Conservation (phyloP, 306 rosid species). For the Gillenia trifoliata region DNA sequence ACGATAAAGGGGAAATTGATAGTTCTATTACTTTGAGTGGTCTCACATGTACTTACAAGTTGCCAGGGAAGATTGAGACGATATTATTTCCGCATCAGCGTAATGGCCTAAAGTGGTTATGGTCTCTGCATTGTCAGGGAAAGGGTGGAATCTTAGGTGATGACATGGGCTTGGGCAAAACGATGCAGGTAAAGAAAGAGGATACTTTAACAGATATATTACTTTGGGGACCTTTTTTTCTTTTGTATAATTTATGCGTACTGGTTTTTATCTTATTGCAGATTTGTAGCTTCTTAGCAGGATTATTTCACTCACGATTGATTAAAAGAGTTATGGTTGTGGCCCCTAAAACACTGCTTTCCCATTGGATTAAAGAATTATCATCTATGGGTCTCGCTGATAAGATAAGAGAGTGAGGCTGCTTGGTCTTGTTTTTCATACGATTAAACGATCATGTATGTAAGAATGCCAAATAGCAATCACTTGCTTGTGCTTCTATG, state of each 20-base stretch:
- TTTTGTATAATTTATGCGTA: background rate
- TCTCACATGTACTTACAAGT: conserved; percentile 47
- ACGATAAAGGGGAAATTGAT: conserved; percentile 15
- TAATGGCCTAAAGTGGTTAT: conserved; percentile 81
- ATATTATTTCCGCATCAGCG: conserved; percentile 84
- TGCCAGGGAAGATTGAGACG: conserved; percentile 54
- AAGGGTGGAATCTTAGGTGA: conserved; percentile 97
- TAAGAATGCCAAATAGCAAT: conserved; percentile 3
- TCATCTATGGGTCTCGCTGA: conserved; percentile 80
- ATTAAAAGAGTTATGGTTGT: conserved; percentile 71
- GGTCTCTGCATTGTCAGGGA: conserved; percentile 81
- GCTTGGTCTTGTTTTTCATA: conserved; percentile 13
- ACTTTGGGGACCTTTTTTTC: too few relatives aligned
- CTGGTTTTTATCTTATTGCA: conserved; percentile 32
- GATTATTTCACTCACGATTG: conserved; percentile 66
- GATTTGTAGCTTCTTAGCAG: conserved; percentile 90
- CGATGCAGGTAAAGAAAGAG: conserved; percentile 75
- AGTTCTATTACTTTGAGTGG: conserved; percentile 50
- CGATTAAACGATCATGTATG: background rate
- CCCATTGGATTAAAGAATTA: conserved; percentile 90
- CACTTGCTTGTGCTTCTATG: conserved; percentile 17
- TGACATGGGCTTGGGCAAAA: conserved; percentile 97
- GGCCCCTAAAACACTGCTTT: conserved; percentile 78
- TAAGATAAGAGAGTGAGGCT: conserved; percentile 69
- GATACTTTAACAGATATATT: too few relatives aligned